Evolutionary conservation across 768 basidiomycete species (phyloP).

Genomic region (Sutorius australiensis): DNA sequence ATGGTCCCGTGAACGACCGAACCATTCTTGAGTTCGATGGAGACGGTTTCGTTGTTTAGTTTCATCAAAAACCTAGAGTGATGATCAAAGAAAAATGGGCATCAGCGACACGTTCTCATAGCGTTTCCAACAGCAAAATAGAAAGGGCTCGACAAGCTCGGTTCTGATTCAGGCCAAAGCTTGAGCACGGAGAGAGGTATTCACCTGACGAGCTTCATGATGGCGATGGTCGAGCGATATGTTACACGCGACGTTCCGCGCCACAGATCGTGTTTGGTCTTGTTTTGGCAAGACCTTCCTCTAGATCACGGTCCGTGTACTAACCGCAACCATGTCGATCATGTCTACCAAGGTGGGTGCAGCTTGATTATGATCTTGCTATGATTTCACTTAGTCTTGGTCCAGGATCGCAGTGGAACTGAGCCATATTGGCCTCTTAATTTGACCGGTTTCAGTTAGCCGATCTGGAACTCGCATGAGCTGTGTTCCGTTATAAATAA

Average conservation of each 20-base stretch:
- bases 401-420: not conserved
- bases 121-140: conserved; percentile 3
- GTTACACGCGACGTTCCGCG: conserved; percentile 3
- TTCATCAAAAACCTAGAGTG: conserved; percentile 92
- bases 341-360: too few relatives aligned
- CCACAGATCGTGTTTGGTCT: conserved; percentile 21
- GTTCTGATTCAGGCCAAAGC: conserved; percentile 6
- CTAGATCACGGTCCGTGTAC: too few relatives aligned
- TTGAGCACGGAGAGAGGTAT: conserved; percentile 6
- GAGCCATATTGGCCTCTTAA: not conserved
- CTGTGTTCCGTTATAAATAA: not conserved
- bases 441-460: not conserved
- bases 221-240: conserved; percentile 31
- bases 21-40: conserved; percentile 97
- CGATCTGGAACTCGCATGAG: not conserved
- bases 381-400: not conserved
- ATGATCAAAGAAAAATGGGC: conserved; percentile 15
- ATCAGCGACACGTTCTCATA: conserved; percentile 16
- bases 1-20: conserved; percentile 94
- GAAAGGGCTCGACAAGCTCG: not conserved
- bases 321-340: too few relatives aligned
- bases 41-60: conserved; percentile 98
- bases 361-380: too few relatives aligned
- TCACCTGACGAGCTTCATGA: conserved; percentile 85
- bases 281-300: conserved; percentile 13